Evolutionary conservation across 345 rosid species (phyloP).

Genomic region (Eutrema yunnanense): DNA sequence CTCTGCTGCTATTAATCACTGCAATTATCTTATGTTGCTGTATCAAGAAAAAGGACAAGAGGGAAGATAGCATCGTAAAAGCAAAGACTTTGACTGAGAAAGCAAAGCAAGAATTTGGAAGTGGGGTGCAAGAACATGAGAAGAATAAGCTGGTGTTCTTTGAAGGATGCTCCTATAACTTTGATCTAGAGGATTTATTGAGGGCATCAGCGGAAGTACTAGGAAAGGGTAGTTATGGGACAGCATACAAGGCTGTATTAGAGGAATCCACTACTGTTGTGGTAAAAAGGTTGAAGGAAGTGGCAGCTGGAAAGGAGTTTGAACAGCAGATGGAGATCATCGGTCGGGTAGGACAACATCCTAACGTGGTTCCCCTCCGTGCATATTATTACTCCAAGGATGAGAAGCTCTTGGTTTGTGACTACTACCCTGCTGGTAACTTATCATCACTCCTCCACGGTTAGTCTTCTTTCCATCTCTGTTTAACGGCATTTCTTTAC

Average conservation of each 20-base stretch:
- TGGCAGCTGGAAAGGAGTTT: conserved; percentile 68
- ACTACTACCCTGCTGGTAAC: conserved; percentile 55
- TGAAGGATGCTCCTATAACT: conserved; percentile 66
- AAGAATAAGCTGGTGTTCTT: conserved; percentile 83
- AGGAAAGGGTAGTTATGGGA: conserved; percentile 86
- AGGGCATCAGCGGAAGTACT: conserved; percentile 94
- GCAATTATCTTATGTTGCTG: conserved; percentile 48
- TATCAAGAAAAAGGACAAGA: conserved; percentile 51
- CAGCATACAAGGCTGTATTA: conserved; percentile 80
- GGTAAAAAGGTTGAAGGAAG: conserved; percentile 83
- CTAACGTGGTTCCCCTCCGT: conserved; percentile 60
- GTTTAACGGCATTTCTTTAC: not conserved
- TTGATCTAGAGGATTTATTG: conserved; percentile 79
- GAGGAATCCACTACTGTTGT: conserved; percentile 78
- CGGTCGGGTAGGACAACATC: conserved; percentile 61
- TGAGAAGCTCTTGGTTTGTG: conserved; percentile 80
- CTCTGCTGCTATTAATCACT: conserved; percentile 31
- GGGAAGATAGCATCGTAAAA: conserved; percentile 39
- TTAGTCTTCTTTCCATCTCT: conserved; percentile 27
- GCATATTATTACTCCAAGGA: conserved; percentile 93
- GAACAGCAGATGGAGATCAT: conserved; percentile 93
- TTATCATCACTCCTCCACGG: conserved; percentile 71
- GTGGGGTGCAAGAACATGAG: conserved; percentile 73
- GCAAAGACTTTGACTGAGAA: conserved; percentile 59
- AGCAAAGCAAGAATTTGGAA: conserved; percentile 71